Percentiles rank a stretch among this genome's conserved stretches.
Evolutionary conservation across 2,329 filamentous ascomycete genomes (phyloP).

Genomic region (Monosporascus cannonballus): DNA sequence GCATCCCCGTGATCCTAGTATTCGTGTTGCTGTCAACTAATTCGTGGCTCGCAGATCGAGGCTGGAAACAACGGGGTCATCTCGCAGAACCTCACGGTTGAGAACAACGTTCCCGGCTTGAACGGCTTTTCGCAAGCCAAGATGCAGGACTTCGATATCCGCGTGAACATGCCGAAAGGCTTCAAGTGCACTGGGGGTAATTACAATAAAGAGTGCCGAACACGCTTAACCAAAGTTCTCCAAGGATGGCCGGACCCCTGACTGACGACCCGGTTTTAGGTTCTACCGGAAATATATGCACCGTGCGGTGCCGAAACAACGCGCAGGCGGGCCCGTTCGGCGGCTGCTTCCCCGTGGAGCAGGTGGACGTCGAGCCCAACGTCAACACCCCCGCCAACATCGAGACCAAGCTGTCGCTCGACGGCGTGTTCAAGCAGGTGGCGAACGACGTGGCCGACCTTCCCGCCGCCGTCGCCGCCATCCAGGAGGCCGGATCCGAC

Average conservation of each 20-base stretch:
- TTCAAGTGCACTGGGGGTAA: constrained; percentile 46
- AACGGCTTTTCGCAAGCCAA: constrained; percentile 54
- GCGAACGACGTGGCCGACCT: constrained; percentile 46
- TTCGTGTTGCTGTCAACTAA: neutral
- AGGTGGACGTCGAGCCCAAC: constrained; percentile 37
- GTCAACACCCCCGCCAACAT: constrained; percentile 40
- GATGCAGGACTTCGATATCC: constrained; percentile 50
- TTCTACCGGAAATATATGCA: constrained; percentile 53
- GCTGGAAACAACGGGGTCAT: constrained; percentile 32
- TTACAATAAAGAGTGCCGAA: constrained; percentile 10
- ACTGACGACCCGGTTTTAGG: constrained; percentile 21
- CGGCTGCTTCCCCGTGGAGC: constrained; percentile 52
- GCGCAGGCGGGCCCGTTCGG: constrained; percentile 51
- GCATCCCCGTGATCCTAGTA: constrained; percentile 7
- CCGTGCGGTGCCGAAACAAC: constrained; percentile 53
- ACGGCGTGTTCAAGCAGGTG: constrained; percentile 42
- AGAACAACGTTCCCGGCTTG: constrained; percentile 52
- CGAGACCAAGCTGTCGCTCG: constrained; percentile 37
- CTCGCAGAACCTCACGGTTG: constrained; percentile 43
- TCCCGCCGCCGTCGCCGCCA: constrained; percentile 36
- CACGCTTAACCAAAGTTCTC: neutral
- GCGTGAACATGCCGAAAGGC: constrained; percentile 43
- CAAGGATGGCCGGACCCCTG: neutral
- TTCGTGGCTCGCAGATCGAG: constrained; percentile 4
- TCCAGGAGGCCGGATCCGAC: constrained; percentile 33